These are phyloP conservation scores for Ajuga reptans DNA, from an alignment of 305 asterid genomes.

Conservation along the genomic window DNA sequence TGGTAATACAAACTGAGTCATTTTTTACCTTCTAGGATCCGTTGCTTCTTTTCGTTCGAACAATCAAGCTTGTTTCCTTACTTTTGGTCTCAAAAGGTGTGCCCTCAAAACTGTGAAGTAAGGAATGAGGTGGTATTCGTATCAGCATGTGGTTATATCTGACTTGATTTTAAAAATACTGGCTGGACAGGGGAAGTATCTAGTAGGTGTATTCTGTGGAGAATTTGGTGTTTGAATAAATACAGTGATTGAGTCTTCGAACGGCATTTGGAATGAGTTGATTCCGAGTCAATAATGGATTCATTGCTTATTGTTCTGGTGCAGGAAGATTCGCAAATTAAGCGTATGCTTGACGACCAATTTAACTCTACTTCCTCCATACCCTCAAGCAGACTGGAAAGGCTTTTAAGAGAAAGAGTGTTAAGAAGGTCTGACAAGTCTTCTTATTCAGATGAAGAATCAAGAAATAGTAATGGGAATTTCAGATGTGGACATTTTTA, in stretches of 20 bases:
- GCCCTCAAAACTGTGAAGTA: too few relatives aligned
- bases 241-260: background rate
- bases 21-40: background rate
- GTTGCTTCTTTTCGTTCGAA: background rate
- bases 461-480: slow-evolving; percentile 33
- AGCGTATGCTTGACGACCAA: slow-evolving; percentile 33
- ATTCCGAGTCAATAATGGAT: background rate
- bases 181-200: background rate
- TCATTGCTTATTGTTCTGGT: slow-evolving; percentile 17
- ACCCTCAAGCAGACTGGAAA: slow-evolving; percentile 56
- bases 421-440: slow-evolving; percentile 53
- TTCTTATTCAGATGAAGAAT: slow-evolving; percentile 37
- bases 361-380: slow-evolving; percentile 30
- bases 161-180: background rate
- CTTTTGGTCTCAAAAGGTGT: background rate
- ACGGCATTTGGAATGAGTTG: background rate
- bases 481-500: slow-evolving; percentile 20
- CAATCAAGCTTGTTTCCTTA: background rate
- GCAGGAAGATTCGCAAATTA: slow-evolving; percentile 33
- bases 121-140: too few relatives aligned
- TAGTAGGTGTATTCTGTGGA: background rate
- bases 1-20: background rate
- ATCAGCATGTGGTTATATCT: background rate
- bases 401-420: slow-evolving; percentile 74
- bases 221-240: slow-evolving; percentile 1